phyloP scores from a whole-genome alignment of 1,284 basidiomycete genomes.

The Meira miltonrushii region DNA sequence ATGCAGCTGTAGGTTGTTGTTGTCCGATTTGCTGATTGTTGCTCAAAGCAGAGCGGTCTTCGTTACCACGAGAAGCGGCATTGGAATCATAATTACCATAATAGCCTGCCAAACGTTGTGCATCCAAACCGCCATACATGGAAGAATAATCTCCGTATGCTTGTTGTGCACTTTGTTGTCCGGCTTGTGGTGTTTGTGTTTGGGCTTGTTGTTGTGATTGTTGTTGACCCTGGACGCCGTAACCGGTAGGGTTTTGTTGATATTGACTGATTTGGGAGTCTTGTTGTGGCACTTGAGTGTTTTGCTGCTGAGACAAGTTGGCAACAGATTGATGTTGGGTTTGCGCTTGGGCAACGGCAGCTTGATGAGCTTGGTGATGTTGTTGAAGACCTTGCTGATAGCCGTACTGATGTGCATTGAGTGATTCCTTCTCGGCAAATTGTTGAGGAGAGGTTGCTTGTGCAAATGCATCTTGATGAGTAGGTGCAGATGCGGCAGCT shows the following conservation, averaged over 20 bases:
- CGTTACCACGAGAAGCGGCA: conserved; percentile 25
- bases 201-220: conserved; percentile 12
- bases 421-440: neutral
- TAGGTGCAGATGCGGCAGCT: conserved; percentile 2
- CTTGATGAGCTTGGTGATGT: conserved; percentile 7
- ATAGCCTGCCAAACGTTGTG: conserved; percentile 42
- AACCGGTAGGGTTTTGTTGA: conserved; percentile 3
- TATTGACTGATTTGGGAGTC: neutral
- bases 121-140: conserved; percentile 42
- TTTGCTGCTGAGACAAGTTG: neutral
- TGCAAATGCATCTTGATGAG: conserved; percentile 10
- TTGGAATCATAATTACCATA: conserved; percentile 45
- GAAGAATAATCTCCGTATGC: conserved; percentile 6
- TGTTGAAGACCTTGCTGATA: conserved; percentile 1
- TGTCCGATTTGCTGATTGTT: conserved; percentile 4
- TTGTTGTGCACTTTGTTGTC: conserved; percentile 10
- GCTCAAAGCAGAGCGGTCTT: conserved; percentile 11
- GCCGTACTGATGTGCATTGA: neutral
- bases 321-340: neutral
- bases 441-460: neutral
- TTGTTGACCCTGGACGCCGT: conserved; percentile 6
- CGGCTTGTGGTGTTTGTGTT: too few species aligned
- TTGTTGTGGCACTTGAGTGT: neutral
- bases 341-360: conserved; percentile 1
- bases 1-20: conserved; percentile 10